Evolutionary conservation across 2,329 filamentous ascomycete species (phyloP).

Genomic region (Talaromyces sp.): DNA sequence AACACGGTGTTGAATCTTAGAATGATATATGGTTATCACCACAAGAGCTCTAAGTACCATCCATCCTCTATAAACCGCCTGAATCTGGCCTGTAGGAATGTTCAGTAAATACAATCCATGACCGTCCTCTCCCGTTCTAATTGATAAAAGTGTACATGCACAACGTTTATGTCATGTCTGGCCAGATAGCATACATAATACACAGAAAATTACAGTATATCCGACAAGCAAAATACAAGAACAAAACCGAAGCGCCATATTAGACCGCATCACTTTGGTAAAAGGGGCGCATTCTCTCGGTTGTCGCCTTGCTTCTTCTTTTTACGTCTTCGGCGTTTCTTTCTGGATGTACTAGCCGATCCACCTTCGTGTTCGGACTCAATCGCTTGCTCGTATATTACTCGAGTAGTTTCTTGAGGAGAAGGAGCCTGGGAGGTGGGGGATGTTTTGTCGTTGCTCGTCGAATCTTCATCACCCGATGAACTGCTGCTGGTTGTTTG

Average conservation of each 20-base stretch:
- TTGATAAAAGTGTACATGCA: not conserved
- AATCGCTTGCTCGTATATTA: not conserved
- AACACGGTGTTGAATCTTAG: not conserved
- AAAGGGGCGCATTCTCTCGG: conserved; percentile 26
- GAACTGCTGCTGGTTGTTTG: conserved; percentile 63
- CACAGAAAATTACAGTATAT: not conserved
- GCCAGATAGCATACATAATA: conserved; percentile 1
- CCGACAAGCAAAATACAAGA: not conserved
- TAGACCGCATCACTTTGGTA: conserved; percentile 14
- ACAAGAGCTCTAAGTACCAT: not conserved
- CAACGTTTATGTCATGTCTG: not conserved
- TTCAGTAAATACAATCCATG: not conserved
- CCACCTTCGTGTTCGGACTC: conserved; percentile 14
- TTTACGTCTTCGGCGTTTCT: conserved; percentile 30
- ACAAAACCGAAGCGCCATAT: not conserved
- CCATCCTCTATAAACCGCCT: no score
- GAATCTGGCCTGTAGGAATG: not conserved
- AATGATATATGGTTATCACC: not conserved
- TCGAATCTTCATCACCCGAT: conserved; percentile 25
- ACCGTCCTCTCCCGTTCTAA: not conserved
- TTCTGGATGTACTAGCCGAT: conserved; percentile 23
- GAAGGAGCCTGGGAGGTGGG: not conserved
- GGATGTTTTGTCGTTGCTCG: not conserved
- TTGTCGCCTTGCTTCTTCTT: conserved; percentile 23
- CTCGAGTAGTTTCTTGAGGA: not conserved